Base-by-base conservation (phyloP, 2,329 filamentous ascomycete genomes). In the Grosmannia huntii region DNA sequence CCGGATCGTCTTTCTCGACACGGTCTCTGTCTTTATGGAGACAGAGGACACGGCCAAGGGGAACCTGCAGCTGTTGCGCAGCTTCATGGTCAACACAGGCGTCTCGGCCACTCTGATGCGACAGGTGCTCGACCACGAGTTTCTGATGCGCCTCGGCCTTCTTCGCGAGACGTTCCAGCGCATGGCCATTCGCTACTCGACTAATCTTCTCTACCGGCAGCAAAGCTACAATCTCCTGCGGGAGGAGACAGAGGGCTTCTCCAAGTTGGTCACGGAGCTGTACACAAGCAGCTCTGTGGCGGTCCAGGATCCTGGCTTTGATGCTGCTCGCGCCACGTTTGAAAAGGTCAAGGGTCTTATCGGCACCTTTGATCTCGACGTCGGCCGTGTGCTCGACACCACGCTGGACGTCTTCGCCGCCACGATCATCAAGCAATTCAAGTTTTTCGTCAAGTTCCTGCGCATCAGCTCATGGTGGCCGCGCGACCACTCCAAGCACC, bases 401-500 rank as follows among this genome's bases (percentile, higher is more conserved):
- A 95, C 90, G 0, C 79, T 99, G 21, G 94, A 99, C 68, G 90
- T 97, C 36, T 96, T 95, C 67, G 94, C 94, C 1, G 90, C 91
- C 14, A 86, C 95, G 0, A 81, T 99, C 56, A 89, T 99, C 66
- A 95, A 95, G 68, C 90, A 96, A 64, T 90, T 86, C 68, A 84
- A 87, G 36, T 99, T 97, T 73, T 97, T 96, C 66, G 86, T 97
- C 68, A 96, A 95, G 69, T 85, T 97, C 53, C 76, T 99, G 27
- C 82, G 92, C 59, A 84, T 85, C 60, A 97, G 92, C 73, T 95
- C 92, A 27, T 99, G 94, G 94, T 99, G 94, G 94, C 94, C 94
- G 1, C 83, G 85, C 55, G 83, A 82, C 55, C 77, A 79, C 63
- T 68, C 73, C 41, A 70, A 67, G 63, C 68, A 67, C 53, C 60